phyloP scores from a whole-genome alignment of 2,329 filamentous ascomycete genomes.

The Diplodia scrobiculata region DNA sequence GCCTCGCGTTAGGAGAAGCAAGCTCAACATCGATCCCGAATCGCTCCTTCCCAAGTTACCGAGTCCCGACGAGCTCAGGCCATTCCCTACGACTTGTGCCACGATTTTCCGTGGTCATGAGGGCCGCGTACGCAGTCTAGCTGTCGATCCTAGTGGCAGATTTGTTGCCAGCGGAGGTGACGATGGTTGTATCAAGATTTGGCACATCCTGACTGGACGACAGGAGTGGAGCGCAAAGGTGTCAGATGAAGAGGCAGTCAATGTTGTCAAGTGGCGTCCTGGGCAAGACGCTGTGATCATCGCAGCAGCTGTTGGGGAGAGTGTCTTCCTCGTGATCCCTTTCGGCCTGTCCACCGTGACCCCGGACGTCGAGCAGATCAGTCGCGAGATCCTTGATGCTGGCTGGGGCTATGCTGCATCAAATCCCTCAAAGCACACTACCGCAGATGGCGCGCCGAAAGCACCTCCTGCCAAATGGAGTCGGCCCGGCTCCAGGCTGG shows the following conservation, averaged over 20 bases:
- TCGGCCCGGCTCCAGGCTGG: conserved; percentile 71
- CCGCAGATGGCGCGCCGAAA: conserved; percentile 64
- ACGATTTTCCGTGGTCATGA: conserved; percentile 86
- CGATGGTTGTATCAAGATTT: conserved; percentile 87
- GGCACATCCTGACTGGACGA: conserved; percentile 82
- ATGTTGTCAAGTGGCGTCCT: conserved; percentile 87
- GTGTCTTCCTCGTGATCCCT: conserved; percentile 79
- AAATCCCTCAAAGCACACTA: conserved; percentile 54
- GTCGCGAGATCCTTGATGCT: conserved; percentile 75
- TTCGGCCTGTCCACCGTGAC: conserved; percentile 62
- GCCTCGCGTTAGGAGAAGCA: conserved; percentile 85
- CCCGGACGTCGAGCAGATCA: conserved; percentile 71
- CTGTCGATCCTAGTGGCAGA: conserved; percentile 80
- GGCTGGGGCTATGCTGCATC: conserved; percentile 89
- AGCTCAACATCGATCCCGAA: conserved; percentile 93
- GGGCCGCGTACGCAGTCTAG: conserved; percentile 80
- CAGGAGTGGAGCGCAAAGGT: conserved; percentile 84
- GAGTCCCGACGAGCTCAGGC: conserved; percentile 87
- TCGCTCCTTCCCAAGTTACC: conserved; percentile 91
- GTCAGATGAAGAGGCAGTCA: conserved; percentile 75
- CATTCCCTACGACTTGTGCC: conserved; percentile 88
- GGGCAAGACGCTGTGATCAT: conserved; percentile 77
- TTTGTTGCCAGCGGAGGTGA: conserved; percentile 92
- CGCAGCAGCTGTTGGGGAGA: conserved; percentile 80
- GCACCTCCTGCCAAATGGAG: conserved; percentile 79